Base-by-base conservation (phyloP, 129 eudicot species). In the Dittrichia graveolens region DNA sequence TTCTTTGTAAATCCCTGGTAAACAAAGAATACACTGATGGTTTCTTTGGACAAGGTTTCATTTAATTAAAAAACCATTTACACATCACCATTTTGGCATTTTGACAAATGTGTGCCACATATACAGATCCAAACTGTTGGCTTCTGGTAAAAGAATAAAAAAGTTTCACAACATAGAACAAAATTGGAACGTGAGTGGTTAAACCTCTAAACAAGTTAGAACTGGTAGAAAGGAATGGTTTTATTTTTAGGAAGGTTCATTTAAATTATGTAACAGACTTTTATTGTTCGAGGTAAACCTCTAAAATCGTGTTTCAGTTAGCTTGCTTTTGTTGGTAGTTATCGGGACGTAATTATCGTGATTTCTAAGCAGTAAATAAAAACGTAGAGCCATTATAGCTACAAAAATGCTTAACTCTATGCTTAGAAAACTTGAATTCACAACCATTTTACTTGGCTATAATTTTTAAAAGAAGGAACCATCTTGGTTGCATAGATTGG, bases 251-350 rank as follows among this genome's bases (percentile, higher is more conserved):
- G 6, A 68, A 14, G 61, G 35, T 14, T 68, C 14, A n/a, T 61
- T 0, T 35, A 35, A 49, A n/a, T 67, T 48, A 48, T 34, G 72
- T 8, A 41, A 34, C 34, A 67, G 4, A 35, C 50, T 50, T 35
- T 8, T 37, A 14, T 68, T 67, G 40, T n/a, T 50, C 37, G 14
- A n/a, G 61, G 16, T 68, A 31, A n/a, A n/a, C n/a, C n/a, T n/a
- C n/a, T n/a, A n/a, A 69, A 52, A 39, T 14, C 11, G 55, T 74
- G 42, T 50, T 64, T 40, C 9, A 14, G 9, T 65, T 61, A 50
- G 66, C 61, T 61, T 61, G 68, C 61, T 73, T 48, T 73, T 7
- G 61, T 39, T 9, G 19, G 63, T 15, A 41, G 39, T 40, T 53
- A 41, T 5, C 10, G 0, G 13, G 38, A 53, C 16, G 52, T 44